Evolutionary conservation across 2,329 filamentous ascomycete species (phyloP), one percentile per base, ranked within the genome.

Genomic region (Stagonosporopsis cucurbitacearum): DNA sequence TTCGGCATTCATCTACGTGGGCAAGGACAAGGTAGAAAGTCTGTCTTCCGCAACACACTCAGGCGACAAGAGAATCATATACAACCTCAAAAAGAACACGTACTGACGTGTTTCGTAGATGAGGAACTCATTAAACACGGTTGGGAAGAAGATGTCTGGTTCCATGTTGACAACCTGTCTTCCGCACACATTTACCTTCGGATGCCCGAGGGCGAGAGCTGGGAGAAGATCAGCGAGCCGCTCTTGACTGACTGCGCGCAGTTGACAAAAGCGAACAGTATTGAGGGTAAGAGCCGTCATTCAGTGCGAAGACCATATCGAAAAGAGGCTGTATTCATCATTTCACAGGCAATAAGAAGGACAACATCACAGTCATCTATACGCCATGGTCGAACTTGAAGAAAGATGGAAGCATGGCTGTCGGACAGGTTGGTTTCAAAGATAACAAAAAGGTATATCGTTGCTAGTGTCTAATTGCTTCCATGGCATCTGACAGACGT

Each of bases 11-110:
- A 87, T 99, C 71, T 99, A 99, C 75, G 92, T 97, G 57, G 95
- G 95, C 77, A 99, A 98, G 78, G 95, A 99, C 82, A 99, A 99
- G 80, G 93, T 95, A 68, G 95, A 99, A 82, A 99, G 95, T 97
- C 82, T 72, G 88, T 65, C 12, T 8, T 11, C 30, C 36, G 15
- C 30, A 15, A 4, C n/a, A n/a, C 25, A 15, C 30, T 40, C 13
- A 15, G 15, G 7, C 22, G 9, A 11, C 22, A 6, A 3, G n/a
- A 40, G 15, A 25, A 25, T 32, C n/a, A 15, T 32, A 13, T n/a
- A 4, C 19, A 15, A 13, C 17, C 6, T 40, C 22, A 6, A n/a
- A 30, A 23, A 26, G 8, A 45, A 50, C n/a, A 46, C 20, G 17
- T n/a, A 23, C 7, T 12, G 12, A 43, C 26, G 11, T 7, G 15